phyloP scores from a whole-genome alignment of 805 yeast genomes.

The Yarrowia divulgata region DNA sequence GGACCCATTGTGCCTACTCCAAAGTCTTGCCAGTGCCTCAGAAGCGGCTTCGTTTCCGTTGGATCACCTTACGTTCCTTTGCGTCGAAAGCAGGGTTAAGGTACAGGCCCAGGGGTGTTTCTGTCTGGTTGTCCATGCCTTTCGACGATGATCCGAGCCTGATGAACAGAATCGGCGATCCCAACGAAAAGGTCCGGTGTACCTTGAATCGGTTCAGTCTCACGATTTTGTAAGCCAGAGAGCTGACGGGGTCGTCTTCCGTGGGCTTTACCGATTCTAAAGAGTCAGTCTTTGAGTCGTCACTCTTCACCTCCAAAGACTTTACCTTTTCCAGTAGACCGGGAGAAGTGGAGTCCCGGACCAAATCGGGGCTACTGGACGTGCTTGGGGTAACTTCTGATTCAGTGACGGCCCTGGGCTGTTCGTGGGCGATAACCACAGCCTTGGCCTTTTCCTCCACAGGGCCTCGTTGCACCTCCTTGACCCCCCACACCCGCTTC shows the following conservation, averaged over 20 bases:
- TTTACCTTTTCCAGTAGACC: slow-evolving; percentile 4
- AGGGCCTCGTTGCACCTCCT: not conserved
- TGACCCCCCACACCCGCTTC: not conserved
- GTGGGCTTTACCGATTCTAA: not conserved
- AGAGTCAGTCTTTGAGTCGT: not conserved
- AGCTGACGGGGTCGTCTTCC: too few species aligned
- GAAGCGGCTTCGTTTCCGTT: not conserved
- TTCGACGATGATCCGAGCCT: not conserved
- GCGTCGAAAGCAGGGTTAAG: slow-evolving; percentile 32
- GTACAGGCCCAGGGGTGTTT: slow-evolving; percentile 29
- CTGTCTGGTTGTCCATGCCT: not conserved
- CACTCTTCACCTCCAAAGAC: slow-evolving; percentile 1
- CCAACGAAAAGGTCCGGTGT: not conserved
- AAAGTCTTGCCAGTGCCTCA: not conserved
- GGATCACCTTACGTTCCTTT: slow-evolving; percentile 3
- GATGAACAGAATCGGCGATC: slow-evolving; percentile 5
- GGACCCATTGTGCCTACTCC: not conserved
- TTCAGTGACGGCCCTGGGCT: not conserved
- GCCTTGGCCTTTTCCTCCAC: not conserved
- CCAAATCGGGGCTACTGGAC: slow-evolving; percentile 3
- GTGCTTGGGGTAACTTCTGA: not conserved
- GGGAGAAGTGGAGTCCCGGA: not conserved
- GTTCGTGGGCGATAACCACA: slow-evolving; percentile 5
- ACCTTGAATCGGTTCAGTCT: slow-evolving; percentile 10
- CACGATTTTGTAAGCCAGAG: not conserved